Percentiles rank a stretch among this genome's conserved stretches.
These are phyloP conservation scores for Yarrowia hollandica DNA, from an alignment of 805 yeast species.

Conservation along the genomic window DNA sequence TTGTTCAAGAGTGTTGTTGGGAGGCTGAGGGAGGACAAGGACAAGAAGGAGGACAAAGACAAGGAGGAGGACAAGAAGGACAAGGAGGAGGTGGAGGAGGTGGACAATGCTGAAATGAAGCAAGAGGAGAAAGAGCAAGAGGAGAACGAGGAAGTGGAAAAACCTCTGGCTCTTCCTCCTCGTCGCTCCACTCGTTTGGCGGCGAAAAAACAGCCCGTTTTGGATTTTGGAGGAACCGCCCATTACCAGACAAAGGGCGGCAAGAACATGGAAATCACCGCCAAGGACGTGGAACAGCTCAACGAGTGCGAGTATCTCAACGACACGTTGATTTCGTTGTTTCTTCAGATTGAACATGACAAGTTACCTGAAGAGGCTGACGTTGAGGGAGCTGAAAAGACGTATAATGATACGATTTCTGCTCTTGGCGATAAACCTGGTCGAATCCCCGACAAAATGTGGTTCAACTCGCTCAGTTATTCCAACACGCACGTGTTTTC, in stretches of 20 bases:
- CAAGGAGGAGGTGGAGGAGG: background rate
- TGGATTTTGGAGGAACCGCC: background rate
- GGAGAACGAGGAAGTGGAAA: background rate
- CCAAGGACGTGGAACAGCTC: constrained; percentile 75
- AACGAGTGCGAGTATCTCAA: constrained; percentile 85
- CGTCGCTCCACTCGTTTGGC: background rate
- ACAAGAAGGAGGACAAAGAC: background rate
- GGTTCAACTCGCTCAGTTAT: constrained; percentile 31
- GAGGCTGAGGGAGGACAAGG: background rate
- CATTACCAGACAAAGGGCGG: constrained; percentile 43
- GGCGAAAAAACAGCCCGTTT: background rate
- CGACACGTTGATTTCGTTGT: constrained; percentile 85
- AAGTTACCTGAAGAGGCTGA: constrained; percentile 40
- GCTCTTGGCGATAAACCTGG: background rate
- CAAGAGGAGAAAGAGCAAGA: too few species aligned
- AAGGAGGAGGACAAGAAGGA: background rate
- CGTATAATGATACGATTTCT: constrained; percentile 35
- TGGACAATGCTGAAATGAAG: too few species aligned
- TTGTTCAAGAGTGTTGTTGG: background rate
- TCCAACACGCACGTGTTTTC: constrained; percentile 61
- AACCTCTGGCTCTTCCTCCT: background rate
- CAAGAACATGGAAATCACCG: constrained; percentile 56
- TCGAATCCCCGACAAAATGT: background rate
- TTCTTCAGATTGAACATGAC: constrained; percentile 47
- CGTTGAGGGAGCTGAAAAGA: constrained; percentile 37